A percentile compares a stretch with the other conserved stretches of the same genome.
Evolutionary conservation across 805 yeast species (phyloP).

Genomic region (Candida qinlingensis): DNA sequence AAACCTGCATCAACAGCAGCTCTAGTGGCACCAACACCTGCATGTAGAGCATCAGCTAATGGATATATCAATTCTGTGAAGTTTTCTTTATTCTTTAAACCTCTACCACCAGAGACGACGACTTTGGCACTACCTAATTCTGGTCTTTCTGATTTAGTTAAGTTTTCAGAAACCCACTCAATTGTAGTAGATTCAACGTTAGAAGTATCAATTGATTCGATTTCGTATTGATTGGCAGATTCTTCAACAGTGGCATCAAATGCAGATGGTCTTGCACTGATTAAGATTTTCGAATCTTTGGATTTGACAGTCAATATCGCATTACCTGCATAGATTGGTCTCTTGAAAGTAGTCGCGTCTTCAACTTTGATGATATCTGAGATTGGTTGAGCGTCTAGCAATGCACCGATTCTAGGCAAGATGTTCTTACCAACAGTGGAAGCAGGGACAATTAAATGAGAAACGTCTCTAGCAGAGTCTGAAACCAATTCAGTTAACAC

Average conservation of each 20-base stretch:
- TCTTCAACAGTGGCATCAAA: constrained; percentile 47
- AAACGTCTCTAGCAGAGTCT: constrained; percentile 33
- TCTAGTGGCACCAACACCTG: constrained; percentile 96
- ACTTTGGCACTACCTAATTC: constrained; percentile 78
- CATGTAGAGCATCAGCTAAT: constrained; percentile 82
- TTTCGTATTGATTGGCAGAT: constrained; percentile 32
- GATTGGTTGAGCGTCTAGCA: constrained; percentile 81
- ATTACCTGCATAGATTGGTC: constrained; percentile 97
- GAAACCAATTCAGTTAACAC: constrained; percentile 40
- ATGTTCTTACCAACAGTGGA: constrained; percentile 86
- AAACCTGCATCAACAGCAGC: constrained; percentile 97
- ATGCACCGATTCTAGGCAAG: constrained; percentile 82
- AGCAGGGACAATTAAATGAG: constrained; percentile 75
- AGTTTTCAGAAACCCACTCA: constrained; percentile 70
- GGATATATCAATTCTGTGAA: constrained; percentile 77
- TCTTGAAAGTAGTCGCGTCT: constrained; percentile 65
- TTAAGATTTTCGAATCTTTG: constrained; percentile 56
- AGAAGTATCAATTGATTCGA: constrained; percentile 42
- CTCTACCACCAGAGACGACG: constrained; percentile 93
- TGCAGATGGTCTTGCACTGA: constrained; percentile 83
- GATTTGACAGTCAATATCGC: constrained; percentile 78
- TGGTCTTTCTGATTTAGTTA: constrained; percentile 79
- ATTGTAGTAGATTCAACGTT: constrained; percentile 33
- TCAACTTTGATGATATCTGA: constrained; percentile 73
- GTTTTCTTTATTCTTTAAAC: constrained; percentile 82